Conservation (phyloP, 805 yeast genomes). For the Wickerhamomyces alni region DNA sequence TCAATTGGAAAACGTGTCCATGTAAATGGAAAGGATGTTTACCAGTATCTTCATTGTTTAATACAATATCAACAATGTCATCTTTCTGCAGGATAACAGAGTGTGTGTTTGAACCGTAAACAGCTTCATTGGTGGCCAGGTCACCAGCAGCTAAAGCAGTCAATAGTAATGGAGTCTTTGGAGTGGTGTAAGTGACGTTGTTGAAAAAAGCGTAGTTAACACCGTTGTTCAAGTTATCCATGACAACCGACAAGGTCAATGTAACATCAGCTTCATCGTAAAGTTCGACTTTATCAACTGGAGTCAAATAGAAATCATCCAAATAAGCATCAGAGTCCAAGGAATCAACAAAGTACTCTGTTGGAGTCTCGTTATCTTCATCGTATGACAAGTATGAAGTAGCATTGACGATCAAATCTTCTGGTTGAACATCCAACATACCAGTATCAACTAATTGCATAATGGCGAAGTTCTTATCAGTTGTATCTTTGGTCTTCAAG, state of each 20-base stretch:
- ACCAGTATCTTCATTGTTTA: constrained; percentile 87
- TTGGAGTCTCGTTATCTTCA: constrained; percentile 34
- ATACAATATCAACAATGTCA: constrained; percentile 66
- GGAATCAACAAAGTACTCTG: constrained; percentile 38
- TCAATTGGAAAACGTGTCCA: constrained; percentile 79
- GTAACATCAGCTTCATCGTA: constrained; percentile 63
- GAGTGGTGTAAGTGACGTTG: constrained; percentile 68
- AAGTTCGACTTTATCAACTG: constrained; percentile 48
- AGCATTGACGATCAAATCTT: constrained; percentile 57
- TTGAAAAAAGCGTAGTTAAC: constrained; percentile 95
- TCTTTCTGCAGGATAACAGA: constrained; percentile 55
- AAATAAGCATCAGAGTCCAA: constrained; percentile 42
- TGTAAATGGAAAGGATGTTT: constrained; percentile 97
- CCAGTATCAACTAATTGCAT: constrained; percentile 74
- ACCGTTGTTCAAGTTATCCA: constrained; percentile 86
- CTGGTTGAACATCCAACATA: constrained; percentile 76
- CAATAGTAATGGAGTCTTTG: constrained; percentile 81
- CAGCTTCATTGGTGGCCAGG: constrained; percentile 40
- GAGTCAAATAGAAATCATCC: constrained; percentile 77
- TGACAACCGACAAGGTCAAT: constrained; percentile 65
- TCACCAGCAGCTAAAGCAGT: constrained; percentile 74
- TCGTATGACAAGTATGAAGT: constrained; percentile 70
- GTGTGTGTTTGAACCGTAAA: constrained; percentile 79
- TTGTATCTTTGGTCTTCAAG: constrained; percentile 60
- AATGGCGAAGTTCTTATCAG: constrained; percentile 70